Percentiles rank a stretch among this genome's conserved stretches.
phyloP scores from a whole-genome alignment of 805 yeast species.

The Kazachstania martiniae region DNA sequence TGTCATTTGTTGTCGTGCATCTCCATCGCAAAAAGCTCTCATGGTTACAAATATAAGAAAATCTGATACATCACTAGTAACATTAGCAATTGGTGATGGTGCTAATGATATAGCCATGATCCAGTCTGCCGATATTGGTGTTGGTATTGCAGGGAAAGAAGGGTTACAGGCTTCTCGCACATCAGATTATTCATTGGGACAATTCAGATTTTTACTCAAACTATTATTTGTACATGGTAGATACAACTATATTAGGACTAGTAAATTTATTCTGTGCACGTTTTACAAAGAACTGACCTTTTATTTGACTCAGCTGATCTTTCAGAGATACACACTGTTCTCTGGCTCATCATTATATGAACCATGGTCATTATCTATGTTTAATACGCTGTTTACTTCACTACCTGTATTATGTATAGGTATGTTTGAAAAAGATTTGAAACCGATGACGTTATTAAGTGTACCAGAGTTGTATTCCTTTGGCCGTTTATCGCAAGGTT shows the following conservation, averaged over 20 bases:
- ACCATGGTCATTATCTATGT: conserved; percentile 95
- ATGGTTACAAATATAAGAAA: conserved; percentile 77
- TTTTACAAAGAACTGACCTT: conserved; percentile 90
- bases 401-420: conserved; percentile 87
- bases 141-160: conserved; percentile 95
- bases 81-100: conserved; percentile 96
- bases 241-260: conserved; percentile 85
- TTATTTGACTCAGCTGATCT: conserved; percentile 78
- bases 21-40: conserved; percentile 91
- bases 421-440: conserved; percentile 86
- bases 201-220: conserved; percentile 75
- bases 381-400: conserved; percentile 89
- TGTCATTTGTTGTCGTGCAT: conserved; percentile 90
- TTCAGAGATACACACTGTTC: conserved; percentile 76
- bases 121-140: conserved; percentile 95
- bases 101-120: conserved; percentile 99
- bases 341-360: conserved; percentile 92
- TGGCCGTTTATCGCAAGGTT: conserved; percentile 66
- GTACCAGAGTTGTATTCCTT: conserved; percentile 80
- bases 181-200: conserved; percentile 91
- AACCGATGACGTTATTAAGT: conserved; percentile 79
- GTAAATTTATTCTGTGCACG: conserved; percentile 85
- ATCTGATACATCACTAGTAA: conserved; percentile 58
- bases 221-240: conserved; percentile 88
- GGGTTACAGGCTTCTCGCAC: conserved; percentile 95